These are phyloP conservation scores for Penicillium manginii DNA, from an alignment of 495 filamentous ascomycete species.

Conservation along the genomic window DNA sequence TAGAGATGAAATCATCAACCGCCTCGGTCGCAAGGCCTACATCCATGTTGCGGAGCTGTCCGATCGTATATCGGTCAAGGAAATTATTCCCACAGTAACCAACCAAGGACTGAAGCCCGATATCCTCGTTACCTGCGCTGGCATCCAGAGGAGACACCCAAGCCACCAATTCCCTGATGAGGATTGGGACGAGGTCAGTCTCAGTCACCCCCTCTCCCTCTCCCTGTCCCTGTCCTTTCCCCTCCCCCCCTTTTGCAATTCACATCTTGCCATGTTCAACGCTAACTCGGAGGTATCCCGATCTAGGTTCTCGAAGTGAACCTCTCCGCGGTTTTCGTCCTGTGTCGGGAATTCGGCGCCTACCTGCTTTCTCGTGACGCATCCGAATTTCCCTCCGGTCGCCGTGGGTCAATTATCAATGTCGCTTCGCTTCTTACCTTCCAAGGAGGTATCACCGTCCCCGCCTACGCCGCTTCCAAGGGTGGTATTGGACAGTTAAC, in stretches of 20 bases:
- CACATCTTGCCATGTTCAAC: not conserved
- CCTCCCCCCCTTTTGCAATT: not conserved
- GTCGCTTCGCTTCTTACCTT: constrained; percentile 83
- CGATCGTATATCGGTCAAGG: constrained; percentile 58
- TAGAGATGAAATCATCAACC: constrained; percentile 59
- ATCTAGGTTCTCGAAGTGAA: constrained; percentile 78
- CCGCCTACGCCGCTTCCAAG: constrained; percentile 89
- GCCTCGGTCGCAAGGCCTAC: constrained; percentile 65
- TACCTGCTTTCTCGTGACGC: constrained; percentile 71
- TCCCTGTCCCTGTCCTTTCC: not conserved
- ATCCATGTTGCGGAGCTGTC: constrained; percentile 80
- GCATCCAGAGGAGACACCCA: constrained; percentile 81
- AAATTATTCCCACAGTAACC: constrained; percentile 63
- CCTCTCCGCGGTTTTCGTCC: constrained; percentile 77
- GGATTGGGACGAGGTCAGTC: constrained; percentile 74
- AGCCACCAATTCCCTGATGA: constrained; percentile 75
- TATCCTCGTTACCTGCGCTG: constrained; percentile 85
- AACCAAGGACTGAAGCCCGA: constrained; percentile 61
- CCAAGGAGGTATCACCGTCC: constrained; percentile 89
- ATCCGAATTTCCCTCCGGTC: constrained; percentile 54
- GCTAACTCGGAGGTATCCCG: constrained; percentile 2
- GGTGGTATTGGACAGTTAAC: constrained; percentile 86
- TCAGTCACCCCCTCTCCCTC: not conserved
- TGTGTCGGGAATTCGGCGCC: constrained; percentile 83
- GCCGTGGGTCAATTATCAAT: constrained; percentile 81